phyloP scores from a whole-genome alignment of 192 early-diverging fungal genomes.

The Rhizophagus prolifer region DNA sequence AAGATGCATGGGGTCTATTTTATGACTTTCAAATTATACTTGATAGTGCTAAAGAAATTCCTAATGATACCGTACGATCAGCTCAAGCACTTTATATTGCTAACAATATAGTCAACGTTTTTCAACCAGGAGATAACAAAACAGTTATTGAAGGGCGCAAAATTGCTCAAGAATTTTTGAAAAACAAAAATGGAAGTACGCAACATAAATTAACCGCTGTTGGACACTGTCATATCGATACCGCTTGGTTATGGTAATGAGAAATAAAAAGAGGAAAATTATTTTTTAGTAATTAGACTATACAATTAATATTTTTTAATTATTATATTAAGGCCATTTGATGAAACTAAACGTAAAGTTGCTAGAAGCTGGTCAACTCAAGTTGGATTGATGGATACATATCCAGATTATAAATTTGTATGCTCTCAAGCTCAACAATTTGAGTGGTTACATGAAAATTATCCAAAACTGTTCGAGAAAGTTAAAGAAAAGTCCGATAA shows the following conservation, averaged over 20 bases:
- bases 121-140: slow-evolving; percentile 52
- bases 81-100: slow-evolving; percentile 80
- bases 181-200: slow-evolving; percentile 53
- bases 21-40: slow-evolving; percentile 78
- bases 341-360: slow-evolving; percentile 94
- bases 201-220: slow-evolving; percentile 81
- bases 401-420: slow-evolving; percentile 88
- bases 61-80: slow-evolving; percentile 64
- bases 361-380: slow-evolving; percentile 84
- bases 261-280: too few relatives aligned
- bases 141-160: slow-evolving; percentile 42
- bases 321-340: slow-evolving; percentile 74
- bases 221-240: slow-evolving; percentile 80
- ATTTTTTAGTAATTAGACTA: not conserved
- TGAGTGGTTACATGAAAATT: slow-evolving; percentile 84
- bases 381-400: slow-evolving; percentile 77
- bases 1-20: slow-evolving; percentile 64
- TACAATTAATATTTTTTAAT: not conserved
- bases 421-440: slow-evolving; percentile 98
- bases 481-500: slow-evolving; percentile 67
- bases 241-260: slow-evolving; percentile 83
- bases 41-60: slow-evolving; percentile 70
- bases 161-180: slow-evolving; percentile 69
- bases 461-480: slow-evolving; percentile 79
- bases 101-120: slow-evolving; percentile 78